These are phyloP conservation scores for Ogataea saltuana DNA, from an alignment of 805 yeast species.

Conservation along the genomic window DNA sequence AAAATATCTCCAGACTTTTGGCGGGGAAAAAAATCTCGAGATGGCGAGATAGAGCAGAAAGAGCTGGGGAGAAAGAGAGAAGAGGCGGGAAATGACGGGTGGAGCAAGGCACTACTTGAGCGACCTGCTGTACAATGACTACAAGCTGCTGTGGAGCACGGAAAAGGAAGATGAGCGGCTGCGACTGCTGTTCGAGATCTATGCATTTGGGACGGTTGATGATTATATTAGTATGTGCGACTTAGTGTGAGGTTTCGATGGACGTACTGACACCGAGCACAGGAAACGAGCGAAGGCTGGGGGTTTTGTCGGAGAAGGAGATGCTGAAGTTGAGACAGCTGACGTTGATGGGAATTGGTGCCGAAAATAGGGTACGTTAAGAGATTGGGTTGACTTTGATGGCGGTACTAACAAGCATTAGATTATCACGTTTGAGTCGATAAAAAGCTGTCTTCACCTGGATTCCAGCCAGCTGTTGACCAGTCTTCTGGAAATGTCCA, in stretches of 20 bases:
- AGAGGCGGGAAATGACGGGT: neutral
- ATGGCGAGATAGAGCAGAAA: conserved; percentile 14
- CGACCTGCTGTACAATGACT: conserved; percentile 24
- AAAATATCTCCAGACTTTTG: no score
- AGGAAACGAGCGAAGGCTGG: conserved; percentile 6
- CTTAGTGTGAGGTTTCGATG: neutral
- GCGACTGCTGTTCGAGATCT: conserved; percentile 26
- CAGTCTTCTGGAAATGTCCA: conserved; percentile 14
- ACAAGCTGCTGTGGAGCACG: conserved; percentile 18
- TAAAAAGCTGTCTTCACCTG: neutral
- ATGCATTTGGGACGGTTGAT: conserved; percentile 28
- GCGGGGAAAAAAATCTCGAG: neutral
- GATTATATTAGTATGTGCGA: conserved; percentile 20
- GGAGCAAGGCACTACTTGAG: neutral
- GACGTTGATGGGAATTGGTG: conserved; percentile 20
- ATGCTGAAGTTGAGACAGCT: conserved; percentile 24
- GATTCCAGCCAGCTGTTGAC: conserved; percentile 4
- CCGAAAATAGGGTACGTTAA: conserved; percentile 8
- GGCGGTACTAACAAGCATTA: neutral
- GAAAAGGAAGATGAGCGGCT: conserved; percentile 2
- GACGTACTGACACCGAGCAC: neutral
- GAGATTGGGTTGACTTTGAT: neutral
- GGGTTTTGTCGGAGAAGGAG: conserved; percentile 13
- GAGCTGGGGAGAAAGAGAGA: neutral
- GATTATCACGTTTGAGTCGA: conserved; percentile 3